A percentile compares a stretch with the other conserved stretches of the same genome.
Conservation (phyloP, 2,329 filamentous ascomycete species). For the Fusarium continuum region DNA sequence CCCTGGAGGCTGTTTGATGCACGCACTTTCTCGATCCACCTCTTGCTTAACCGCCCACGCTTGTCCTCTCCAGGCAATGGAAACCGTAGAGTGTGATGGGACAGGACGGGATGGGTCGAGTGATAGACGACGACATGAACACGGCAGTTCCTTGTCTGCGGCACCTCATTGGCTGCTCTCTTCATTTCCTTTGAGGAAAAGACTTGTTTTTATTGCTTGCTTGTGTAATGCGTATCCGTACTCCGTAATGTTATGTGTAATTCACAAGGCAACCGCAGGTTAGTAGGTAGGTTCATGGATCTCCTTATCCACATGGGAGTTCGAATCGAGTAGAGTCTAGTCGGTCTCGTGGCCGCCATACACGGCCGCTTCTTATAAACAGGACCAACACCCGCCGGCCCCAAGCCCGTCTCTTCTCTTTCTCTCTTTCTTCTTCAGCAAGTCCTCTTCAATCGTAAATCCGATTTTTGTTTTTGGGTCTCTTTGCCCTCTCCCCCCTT, state of each 20-base stretch:
- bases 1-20: slow-evolving; percentile 28
- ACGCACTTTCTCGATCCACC: slow-evolving; percentile 36
- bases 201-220: not conserved
- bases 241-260: slow-evolving; percentile 8
- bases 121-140: slow-evolving; percentile 33
- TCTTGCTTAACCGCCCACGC: slow-evolving; percentile 41
- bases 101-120: slow-evolving; percentile 13
- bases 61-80: slow-evolving; percentile 12
- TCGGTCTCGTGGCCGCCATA: slow-evolving; percentile 28
- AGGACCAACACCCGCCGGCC: slow-evolving; percentile 48
- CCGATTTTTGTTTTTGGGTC: slow-evolving; percentile 57
- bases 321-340: too few relatives aligned
- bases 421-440: slow-evolving; percentile 68
- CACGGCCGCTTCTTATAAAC: slow-evolving; percentile 43
- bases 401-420: slow-evolving; percentile 44
- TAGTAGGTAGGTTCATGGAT: not conserved
- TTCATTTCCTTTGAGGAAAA: slow-evolving; percentile 4
- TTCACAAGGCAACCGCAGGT: slow-evolving; percentile 22
- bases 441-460: slow-evolving; percentile 65
- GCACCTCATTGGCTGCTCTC: slow-evolving; percentile 29
- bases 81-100: slow-evolving; percentile 33
- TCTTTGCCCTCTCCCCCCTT: slow-evolving; percentile 52
- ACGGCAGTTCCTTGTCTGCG: slow-evolving; percentile 32
- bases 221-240: slow-evolving; percentile 14
- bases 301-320: not conserved